Base-by-base conservation (phyloP, 2,329 filamentous ascomycete genomes). In the Phaeosphaeria sp. region DNA sequence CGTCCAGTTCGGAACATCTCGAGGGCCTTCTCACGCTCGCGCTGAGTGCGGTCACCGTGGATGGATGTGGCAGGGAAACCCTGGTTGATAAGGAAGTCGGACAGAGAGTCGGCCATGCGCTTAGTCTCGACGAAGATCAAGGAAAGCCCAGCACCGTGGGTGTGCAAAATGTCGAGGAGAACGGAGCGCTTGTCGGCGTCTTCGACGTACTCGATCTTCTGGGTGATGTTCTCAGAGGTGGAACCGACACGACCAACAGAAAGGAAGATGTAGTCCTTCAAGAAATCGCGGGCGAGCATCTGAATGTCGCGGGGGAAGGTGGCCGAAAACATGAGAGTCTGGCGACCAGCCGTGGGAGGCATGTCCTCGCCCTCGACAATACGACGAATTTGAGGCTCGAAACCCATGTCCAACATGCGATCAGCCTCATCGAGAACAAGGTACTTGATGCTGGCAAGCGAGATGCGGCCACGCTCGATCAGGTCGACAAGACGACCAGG, bases 361-460 rank as follows among this genome's bases (percentile, higher is more conserved):
- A 99, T 99, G 73, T 99, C 95, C 82, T 98, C 95, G 60, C 93
- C 93, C 82, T 98, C 94, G 46, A 99, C 95, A 74, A 99, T 98
- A 73, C 94, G 91, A 75, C 95, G 93, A 77, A 99, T 99, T 83
- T 99, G 95, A 74, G 95, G 95, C 85, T 99, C 95, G 86, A 99
- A 99, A 95, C 95, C 95, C 95, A 99, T 99, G 87, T 99, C 95
- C 86, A 99, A 86, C 95, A 99, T 99, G 79, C 95, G 95, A 84
- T 99, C 95, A 80, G 95, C 95, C 87, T 99, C 95, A 72, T 99
- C 95, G 54, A 99, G 91, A 72, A 99, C 92, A 62, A 99, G 87
- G 79, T 99, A 99, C 85, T 97, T 98, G 87, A 99, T 99, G 86
- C 97, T 97, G 80, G 89, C 88, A 55, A 99, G 89, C 46, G 95